Conservation (phyloP, 768 basidiomycete genomes). For the Lactarius evosmus region DNA sequence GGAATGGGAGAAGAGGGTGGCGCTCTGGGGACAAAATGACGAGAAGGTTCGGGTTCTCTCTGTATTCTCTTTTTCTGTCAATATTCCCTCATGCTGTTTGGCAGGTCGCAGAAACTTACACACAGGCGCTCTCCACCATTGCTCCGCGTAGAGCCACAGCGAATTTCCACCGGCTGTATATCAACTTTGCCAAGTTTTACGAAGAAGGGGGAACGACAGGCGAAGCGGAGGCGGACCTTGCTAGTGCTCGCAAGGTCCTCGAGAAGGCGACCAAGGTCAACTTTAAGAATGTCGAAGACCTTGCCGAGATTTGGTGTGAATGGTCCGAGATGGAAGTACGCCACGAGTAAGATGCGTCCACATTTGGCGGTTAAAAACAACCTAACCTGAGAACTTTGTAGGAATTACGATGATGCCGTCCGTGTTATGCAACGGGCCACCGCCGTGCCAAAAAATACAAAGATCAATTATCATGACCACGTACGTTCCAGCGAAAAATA, state of each 20-base stretch:
- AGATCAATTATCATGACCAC: conserved; percentile 93
- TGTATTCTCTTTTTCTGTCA: conserved; percentile 1
- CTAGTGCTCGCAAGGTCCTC: conserved; percentile 85
- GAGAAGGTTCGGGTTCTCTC: too few relatives aligned
- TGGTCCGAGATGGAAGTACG: conserved; percentile 99
- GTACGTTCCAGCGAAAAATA: conserved; percentile 46
- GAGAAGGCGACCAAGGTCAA: conserved; percentile 91
- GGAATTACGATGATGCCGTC: conserved; percentile 95
- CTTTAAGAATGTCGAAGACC: conserved; percentile 94
- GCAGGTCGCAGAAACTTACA: conserved; percentile 92
- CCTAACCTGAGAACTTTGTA: conserved; percentile 37
- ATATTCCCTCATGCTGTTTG: conserved; percentile 7
- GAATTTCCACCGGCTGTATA: conserved; percentile 83
- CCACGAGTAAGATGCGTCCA: conserved; percentile 66
- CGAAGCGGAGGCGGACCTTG: conserved; percentile 76
- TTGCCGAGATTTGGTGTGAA: conserved; percentile 99
- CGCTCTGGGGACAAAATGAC: conserved; percentile 89
- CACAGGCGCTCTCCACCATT: conserved; percentile 82
- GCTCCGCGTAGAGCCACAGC: conserved; percentile 86
- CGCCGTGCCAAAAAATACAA: conserved; percentile 83
- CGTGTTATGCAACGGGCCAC: conserved; percentile 96
- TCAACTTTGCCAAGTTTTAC: conserved; percentile 97
- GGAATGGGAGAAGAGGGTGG: conserved; percentile 98
- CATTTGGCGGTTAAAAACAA: conserved; percentile 10
- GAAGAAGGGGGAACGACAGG: conserved; percentile 88